A percentile compares a stretch with the other conserved stretches of the same genome.
Evolutionary conservation across 148 eudicot genomes (phyloP).

Genomic region (Amaranthus cruentus): DNA sequence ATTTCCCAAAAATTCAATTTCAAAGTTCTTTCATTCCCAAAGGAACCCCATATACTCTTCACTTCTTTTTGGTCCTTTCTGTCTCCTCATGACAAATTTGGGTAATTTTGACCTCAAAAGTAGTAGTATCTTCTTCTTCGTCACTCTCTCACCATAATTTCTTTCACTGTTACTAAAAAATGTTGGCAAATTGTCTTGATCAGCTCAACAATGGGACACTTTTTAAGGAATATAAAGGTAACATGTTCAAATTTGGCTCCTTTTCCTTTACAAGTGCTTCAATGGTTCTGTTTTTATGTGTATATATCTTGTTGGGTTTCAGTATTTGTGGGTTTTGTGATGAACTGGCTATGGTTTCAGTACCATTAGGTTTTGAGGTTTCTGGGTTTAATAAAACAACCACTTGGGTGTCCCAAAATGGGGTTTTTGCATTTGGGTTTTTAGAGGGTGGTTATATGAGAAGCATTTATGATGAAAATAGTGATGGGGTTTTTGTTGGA

Average conservation of each 20-base stretch:
- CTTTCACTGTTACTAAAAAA: constrained; percentile 8
- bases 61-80: background rate
- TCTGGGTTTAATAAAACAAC: constrained; percentile 35
- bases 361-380: constrained; percentile 49
- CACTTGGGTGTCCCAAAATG: constrained; percentile 55
- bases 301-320: constrained; percentile 30
- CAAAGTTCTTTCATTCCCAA: background rate
- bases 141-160: constrained; percentile 3
- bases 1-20: background rate
- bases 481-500: constrained; percentile 43
- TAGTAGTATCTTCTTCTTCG: background rate
- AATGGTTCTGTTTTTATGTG: constrained; percentile 5
- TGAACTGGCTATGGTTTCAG: constrained; percentile 27
- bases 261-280: constrained; percentile 13
- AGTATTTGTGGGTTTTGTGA: constrained; percentile 39
- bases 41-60: background rate
- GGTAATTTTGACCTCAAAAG: background rate
- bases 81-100: background rate
- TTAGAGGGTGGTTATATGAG: constrained; percentile 24
- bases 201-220: constrained; percentile 1
- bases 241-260: constrained; percentile 17
- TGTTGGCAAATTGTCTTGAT: constrained; percentile 29
- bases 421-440: constrained; percentile 61
- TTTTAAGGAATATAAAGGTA: constrained; percentile 32
- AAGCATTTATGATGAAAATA: constrained; percentile 21